phyloP scores from a whole-genome alignment of 257 asterid genomes.

The Solanum commersonii region DNA sequence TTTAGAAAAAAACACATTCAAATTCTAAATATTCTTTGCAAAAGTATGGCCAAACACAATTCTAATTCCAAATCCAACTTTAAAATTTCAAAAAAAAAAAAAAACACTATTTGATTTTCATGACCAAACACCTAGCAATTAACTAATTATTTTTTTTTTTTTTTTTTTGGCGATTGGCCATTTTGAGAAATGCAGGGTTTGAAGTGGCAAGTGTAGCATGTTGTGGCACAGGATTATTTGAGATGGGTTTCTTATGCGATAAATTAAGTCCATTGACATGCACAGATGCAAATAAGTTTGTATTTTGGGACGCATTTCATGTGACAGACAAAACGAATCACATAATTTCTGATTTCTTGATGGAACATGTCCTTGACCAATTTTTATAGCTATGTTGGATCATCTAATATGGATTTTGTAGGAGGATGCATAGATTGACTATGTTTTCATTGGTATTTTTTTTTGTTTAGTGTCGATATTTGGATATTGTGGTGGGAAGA shows the following conservation, averaged over 20 bases:
- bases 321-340: slow-evolving; percentile 61
- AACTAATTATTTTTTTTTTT: too few relatives aligned
- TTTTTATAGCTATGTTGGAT: slow-evolving; percentile 14
- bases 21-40: too few relatives aligned
- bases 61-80: too few relatives aligned
- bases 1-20: too few relatives aligned
- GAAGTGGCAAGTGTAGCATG: slow-evolving; percentile 67
- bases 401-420: not conserved
- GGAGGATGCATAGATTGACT: not conserved
- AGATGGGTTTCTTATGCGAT: slow-evolving; percentile 78
- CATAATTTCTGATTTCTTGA: slow-evolving; percentile 37
- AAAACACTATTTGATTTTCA: too few relatives aligned
- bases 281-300: slow-evolving; percentile 63
- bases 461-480: not conserved
- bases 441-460: not conserved
- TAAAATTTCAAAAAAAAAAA: too few relatives aligned
- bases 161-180: too few relatives aligned
- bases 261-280: slow-evolving; percentile 71
- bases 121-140: too few relatives aligned
- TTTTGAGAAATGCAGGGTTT: slow-evolving; percentile 33
- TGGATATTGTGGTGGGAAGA: not conserved
- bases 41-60: too few relatives aligned
- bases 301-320: slow-evolving; percentile 92
- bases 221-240: slow-evolving; percentile 81
- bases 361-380: slow-evolving; percentile 26